These are phyloP conservation scores for Tylopilus subfusipes DNA, from an alignment of 768 basidiomycete genomes.

Conservation along the genomic window DNA sequence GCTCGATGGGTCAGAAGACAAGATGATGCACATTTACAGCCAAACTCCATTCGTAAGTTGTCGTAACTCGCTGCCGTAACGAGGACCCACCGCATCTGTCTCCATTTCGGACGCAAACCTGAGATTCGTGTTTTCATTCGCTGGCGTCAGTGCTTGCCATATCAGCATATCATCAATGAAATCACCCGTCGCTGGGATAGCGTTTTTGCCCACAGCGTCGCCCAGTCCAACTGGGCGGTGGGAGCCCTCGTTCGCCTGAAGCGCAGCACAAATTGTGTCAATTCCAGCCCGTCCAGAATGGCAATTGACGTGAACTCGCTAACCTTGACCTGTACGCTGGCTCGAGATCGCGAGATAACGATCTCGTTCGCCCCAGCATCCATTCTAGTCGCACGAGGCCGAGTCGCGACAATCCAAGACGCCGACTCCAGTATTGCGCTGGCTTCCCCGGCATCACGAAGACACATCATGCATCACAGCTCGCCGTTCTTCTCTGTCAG, in stretches of 20 bases:
- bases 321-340: slow-evolving; percentile 14
- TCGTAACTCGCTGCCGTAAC: slow-evolving; percentile 29
- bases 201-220: not conserved
- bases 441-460: slow-evolving; percentile 22
- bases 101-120: slow-evolving; percentile 27
- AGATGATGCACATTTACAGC: slow-evolving; percentile 28
- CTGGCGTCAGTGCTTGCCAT: slow-evolving; percentile 10
- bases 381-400: slow-evolving; percentile 14
- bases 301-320: slow-evolving; percentile 26
- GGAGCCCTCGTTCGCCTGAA: not conserved
- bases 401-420: slow-evolving; percentile 23
- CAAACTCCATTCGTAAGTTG: slow-evolving; percentile 26
- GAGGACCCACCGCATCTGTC: slow-evolving; percentile 23
- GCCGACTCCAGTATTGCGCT: slow-evolving; percentile 6
- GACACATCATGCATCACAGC: slow-evolving; percentile 5
- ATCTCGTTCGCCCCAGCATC: slow-evolving; percentile 16
- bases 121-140: slow-evolving; percentile 21
- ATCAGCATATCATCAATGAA: slow-evolving; percentile 29
- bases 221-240: no score
- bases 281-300: slow-evolving; percentile 13
- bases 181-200: slow-evolving; percentile 16
- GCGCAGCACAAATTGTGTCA: slow-evolving; percentile 10
- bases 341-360: slow-evolving; percentile 32
- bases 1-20: slow-evolving; percentile 30
- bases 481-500: slow-evolving; percentile 12